phyloP scores from a whole-genome alignment of 179 eudicot genomes.

The Heliamphora pulchella region DNA sequence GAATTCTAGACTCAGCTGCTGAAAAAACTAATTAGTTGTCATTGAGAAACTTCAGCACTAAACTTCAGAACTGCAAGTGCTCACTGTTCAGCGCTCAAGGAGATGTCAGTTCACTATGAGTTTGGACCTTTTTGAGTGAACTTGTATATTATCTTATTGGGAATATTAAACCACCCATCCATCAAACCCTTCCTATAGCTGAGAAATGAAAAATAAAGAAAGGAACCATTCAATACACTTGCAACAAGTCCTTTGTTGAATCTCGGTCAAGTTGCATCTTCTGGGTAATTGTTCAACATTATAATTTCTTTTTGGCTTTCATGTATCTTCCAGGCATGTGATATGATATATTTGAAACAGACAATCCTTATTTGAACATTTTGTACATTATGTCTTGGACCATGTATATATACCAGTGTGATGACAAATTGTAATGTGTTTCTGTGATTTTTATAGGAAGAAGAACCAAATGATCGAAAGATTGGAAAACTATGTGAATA shows the following conservation, averaged over 20 bases:
- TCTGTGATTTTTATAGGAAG: conserved; percentile 46
- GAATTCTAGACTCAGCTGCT: no score
- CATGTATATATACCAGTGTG: background rate
- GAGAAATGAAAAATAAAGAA: no score
- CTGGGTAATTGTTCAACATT: no score
- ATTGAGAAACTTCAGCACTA: no score
- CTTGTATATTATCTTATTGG: no score
- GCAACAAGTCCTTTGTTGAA: background rate
- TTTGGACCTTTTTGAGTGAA: no score
- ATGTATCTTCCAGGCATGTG: background rate
- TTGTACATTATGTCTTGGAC: background rate
- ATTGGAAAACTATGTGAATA: conserved; percentile 95
- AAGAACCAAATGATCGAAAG: conserved; percentile 78
- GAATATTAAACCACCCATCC: no score
- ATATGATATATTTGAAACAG: background rate
- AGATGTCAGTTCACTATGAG: no score
- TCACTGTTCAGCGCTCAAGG: no score
- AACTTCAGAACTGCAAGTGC: no score
- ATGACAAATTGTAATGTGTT: background rate
- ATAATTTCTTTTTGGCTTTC: background rate
- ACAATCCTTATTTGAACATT: background rate
- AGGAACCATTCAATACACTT: background rate
- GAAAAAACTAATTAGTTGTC: no score
- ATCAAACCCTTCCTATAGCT: no score
- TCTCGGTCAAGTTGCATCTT: background rate